Evolutionary conservation across 2,329 filamentous ascomycete species (phyloP), one percentile per base, ranked within the genome.

Genomic region (Alternaria novae-zelandiae): DNA sequence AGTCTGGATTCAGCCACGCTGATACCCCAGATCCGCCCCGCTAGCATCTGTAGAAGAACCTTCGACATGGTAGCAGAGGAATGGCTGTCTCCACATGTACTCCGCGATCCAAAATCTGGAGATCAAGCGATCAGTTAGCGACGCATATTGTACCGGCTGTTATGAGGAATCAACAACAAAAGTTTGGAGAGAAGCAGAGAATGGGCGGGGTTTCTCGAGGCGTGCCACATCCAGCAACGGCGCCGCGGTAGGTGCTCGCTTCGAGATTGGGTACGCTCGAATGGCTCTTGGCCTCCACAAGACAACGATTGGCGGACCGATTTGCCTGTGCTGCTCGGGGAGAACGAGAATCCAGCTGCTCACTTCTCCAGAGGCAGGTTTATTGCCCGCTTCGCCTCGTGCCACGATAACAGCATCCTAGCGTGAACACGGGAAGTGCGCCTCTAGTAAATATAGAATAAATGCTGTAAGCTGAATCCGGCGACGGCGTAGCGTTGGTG

Each of bases 1-100:
- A 70, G 75, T 73, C 76, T 78, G 69, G 76, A 76, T 70, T 70
- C 74, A 71, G 74, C 74, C 74, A 76, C 70, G 62, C 66, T 74
- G 63, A 65, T 69, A 70, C 68, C 61, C 70, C 68, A 67, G 60
- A 51, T 68, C 67, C 70, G 59, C 63, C 55, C 47, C 54, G 54
- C 47, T 62, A 59, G 47, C 36, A 26, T 25, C 28, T 67, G 49
- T 50, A 47, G 45, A 23, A 43, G 43, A 25, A 50, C 57, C 45
- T 21, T 43, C 32, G 23, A 43, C 23, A 51, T 64, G 58, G 61
- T 43, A 59, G 51, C 50, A 15, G 21, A 60, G 30, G 32, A 61
- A 50, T 50, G 25, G 32, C 6, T 23, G 43, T 54, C 50, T 20
- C 50, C 54, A 57, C 55, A 41, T 54, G n/a, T n/a, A 44, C n/a